Evolutionary conservation across 176 grass and related monocot genomes (phyloP).

Genomic region (Oropetium thomaeum): DNA sequence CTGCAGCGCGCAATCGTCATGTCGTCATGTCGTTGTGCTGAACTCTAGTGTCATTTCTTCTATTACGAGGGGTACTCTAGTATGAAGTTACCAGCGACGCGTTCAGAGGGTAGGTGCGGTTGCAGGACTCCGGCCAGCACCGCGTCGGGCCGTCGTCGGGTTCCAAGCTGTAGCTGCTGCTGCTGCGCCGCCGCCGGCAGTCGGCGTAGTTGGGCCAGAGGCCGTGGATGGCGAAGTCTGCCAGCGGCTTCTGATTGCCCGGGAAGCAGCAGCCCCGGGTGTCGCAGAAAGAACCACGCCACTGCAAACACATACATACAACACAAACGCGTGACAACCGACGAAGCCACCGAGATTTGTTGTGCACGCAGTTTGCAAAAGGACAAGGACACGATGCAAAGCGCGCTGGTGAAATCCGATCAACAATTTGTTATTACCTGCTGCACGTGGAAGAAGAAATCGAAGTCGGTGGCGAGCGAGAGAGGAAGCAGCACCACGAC

Average conservation of each 20-base stretch:
- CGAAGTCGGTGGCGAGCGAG: background rate
- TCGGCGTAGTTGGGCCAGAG: constrained; percentile 47
- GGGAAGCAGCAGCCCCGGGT: background rate
- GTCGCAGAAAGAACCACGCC: constrained; percentile 50
- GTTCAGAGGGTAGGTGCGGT: background rate
- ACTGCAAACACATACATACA: background rate
- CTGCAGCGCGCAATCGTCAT: constrained; percentile 1
- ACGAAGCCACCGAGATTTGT: background rate
- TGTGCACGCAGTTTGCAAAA: no score
- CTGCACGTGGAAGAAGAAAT: background rate
- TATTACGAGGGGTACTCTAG: no score
- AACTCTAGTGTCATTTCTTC: no score
- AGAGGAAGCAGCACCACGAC: background rate
- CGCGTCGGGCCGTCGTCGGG: background rate
- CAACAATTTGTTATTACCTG: background rate
- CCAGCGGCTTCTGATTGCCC: constrained; percentile 18
- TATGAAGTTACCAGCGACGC: background rate
- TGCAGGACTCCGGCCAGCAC: constrained; percentile 17
- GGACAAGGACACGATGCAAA: background rate
- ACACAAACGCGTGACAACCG: background rate
- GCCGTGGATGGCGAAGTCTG: constrained; percentile 53
- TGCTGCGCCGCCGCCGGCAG: no score
- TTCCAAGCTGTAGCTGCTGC: background rate
- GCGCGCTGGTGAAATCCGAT: background rate
- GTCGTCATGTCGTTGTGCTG: no score